A percentile compares a stretch with the other conserved stretches of the same genome.
Evolutionary conservation across 179 eudicot species (phyloP).

Genomic region (Actinidia polygama): DNA sequence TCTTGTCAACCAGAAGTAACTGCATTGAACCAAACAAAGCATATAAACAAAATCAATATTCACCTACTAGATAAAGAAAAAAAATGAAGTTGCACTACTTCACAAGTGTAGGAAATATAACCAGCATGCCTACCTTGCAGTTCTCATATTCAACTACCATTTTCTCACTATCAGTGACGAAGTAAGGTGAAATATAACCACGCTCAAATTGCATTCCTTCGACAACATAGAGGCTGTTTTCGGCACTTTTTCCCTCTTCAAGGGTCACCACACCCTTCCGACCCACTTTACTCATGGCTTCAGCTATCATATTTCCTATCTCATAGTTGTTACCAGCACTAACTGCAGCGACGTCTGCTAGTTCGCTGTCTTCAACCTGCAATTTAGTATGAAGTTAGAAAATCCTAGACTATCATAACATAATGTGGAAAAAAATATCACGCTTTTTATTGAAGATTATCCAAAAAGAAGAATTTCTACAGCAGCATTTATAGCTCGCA

Average conservation of each 20-base stretch:
- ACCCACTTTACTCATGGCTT: conserved; percentile 91
- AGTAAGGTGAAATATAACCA: conserved; percentile 95
- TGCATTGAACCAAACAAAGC: conserved; percentile 19
- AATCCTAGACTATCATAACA: background rate
- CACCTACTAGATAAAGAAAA: background rate
- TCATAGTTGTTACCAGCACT: conserved; percentile 97
- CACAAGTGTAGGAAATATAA: background rate
- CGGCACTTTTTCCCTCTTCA: conserved; percentile 90
- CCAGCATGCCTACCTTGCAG: conserved; percentile 69
- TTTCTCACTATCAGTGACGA: conserved; percentile 92
- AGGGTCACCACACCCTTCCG: conserved; percentile 96
- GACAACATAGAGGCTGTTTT: conserved; percentile 76
- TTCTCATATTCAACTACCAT: conserved; percentile 88
- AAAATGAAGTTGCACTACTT: background rate
- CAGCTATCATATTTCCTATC: conserved; percentile 94
- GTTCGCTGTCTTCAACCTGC: conserved; percentile 94
- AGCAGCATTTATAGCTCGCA: background rate
- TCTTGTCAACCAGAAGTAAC: conserved; percentile 62
- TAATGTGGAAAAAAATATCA: conserved; percentile 13
- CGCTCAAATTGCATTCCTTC: conserved; percentile 99
- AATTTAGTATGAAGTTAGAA: background rate
- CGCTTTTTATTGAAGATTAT: background rate
- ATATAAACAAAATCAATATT: background rate
- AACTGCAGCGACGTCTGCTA: conserved; percentile 95
- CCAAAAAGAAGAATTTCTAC: background rate